Conservation (phyloP, 768 basidiomycete species). For the Kwoniella shandongensis region DNA sequence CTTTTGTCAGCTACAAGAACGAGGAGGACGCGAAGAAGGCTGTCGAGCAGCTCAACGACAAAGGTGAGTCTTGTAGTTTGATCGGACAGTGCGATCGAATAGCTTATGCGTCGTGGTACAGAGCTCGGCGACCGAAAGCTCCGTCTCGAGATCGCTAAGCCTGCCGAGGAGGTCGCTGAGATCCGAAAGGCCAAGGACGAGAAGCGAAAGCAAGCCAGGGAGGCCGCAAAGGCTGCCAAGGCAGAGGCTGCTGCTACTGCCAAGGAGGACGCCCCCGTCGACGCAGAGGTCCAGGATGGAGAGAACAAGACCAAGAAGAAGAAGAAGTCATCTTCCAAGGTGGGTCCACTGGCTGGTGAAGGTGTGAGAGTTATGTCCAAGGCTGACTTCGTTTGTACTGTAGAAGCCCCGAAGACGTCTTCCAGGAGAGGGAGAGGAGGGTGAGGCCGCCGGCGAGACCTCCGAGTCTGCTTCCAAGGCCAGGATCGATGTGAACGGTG, state of each 20-base stretch:
- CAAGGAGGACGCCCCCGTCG: slow-evolving; percentile 28
- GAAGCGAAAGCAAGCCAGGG: slow-evolving; percentile 32
- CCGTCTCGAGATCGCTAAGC: slow-evolving; percentile 35
- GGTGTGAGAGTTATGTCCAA: too few species aligned
- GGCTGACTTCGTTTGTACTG: background rate
- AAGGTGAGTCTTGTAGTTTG: slow-evolving; percentile 33
- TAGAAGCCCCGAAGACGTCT: slow-evolving; percentile 41
- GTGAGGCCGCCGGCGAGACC: slow-evolving; percentile 25
- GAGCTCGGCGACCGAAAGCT: slow-evolving; percentile 54
- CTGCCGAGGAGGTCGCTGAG: slow-evolving; percentile 43
- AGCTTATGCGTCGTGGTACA: slow-evolving; percentile 4
- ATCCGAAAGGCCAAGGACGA: slow-evolving; percentile 32
- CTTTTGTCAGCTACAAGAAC: slow-evolving; percentile 45
- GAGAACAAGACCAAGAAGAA: slow-evolving; percentile 42
- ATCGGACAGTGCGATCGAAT: background rate
- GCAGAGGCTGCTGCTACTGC: slow-evolving; percentile 22
- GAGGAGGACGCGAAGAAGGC: slow-evolving; percentile 46
- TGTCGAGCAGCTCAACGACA: slow-evolving; percentile 48
- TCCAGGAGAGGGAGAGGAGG: slow-evolving; percentile 49
- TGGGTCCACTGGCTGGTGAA: slow-evolving; percentile 24
- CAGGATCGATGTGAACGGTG: slow-evolving; percentile 45
- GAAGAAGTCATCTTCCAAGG: slow-evolving; percentile 25
- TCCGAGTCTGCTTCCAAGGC: slow-evolving; percentile 30
- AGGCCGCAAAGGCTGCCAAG: slow-evolving; percentile 31
- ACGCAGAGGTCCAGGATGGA: slow-evolving; percentile 20